Evolutionary conservation across 495 filamentous ascomycete species (phyloP).

Genomic region (Platismatia glauca): DNA sequence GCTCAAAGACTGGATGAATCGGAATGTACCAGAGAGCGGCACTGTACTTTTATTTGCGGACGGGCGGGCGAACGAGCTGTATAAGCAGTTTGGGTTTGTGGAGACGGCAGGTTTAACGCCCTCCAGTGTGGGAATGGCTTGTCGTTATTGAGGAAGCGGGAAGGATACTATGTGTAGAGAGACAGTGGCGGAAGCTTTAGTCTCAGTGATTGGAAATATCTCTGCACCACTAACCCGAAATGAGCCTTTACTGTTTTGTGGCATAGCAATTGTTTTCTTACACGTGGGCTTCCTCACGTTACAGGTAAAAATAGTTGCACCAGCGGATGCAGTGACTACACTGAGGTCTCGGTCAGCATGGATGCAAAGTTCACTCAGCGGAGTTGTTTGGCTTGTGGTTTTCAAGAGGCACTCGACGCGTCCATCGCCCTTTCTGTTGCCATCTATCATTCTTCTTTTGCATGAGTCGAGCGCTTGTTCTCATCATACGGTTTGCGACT

Average conservation of each 20-base stretch:
- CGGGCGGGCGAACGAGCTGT: constrained; percentile 36
- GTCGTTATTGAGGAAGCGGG: neutral
- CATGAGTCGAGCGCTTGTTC: neutral
- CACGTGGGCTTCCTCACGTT: neutral
- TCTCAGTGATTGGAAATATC: neutral
- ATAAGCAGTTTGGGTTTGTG: constrained; percentile 41
- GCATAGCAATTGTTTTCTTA: neutral
- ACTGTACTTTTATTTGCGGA: constrained; percentile 43
- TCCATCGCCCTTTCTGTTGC: neutral
- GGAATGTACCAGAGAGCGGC: constrained; percentile 31
- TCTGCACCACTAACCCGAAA: neutral
- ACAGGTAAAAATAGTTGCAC: neutral
- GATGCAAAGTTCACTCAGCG: neutral
- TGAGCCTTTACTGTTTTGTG: neutral
- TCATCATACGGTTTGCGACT: too few species aligned
- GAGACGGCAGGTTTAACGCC: neutral
- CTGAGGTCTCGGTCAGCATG: neutral
- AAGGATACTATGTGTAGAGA: too few species aligned
- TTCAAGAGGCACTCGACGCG: neutral
- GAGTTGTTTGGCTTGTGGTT: neutral
- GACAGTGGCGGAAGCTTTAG: neutral
- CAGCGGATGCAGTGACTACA: neutral
- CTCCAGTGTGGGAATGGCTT: constrained; percentile 4
- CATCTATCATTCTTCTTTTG: neutral
- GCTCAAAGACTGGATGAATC: constrained; percentile 34